phyloP scores from a whole-genome alignment of 257 asterid species.

The Catharanthus roseus region DNA sequence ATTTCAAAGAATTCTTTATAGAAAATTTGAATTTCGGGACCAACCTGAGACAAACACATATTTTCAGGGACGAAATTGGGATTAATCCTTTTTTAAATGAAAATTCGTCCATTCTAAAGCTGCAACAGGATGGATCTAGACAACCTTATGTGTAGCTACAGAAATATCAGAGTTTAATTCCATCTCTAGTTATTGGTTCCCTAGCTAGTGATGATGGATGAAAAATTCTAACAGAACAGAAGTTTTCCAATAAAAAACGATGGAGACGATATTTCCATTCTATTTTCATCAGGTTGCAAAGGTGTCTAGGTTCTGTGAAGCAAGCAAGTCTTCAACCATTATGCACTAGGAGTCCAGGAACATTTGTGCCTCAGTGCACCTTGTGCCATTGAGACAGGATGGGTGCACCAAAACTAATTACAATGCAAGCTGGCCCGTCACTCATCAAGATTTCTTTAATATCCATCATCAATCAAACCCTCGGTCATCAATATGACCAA shows the following conservation, averaged over 20 bases:
- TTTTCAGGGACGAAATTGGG: no score
- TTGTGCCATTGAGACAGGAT: background rate
- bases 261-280: no score
- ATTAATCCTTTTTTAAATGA: no score
- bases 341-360: background rate
- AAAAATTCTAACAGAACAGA: no score
- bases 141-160: background rate
- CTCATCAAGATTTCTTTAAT: background rate
- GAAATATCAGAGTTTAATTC: background rate
- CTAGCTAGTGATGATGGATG: background rate
- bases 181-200: background rate
- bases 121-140: background rate
- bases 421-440: background rate
- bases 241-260: background rate
- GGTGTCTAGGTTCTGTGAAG: background rate
- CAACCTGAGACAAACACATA: no score
- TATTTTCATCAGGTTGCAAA: background rate
- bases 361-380: background rate
- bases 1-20: no score
- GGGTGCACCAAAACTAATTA: background rate
- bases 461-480: background rate
- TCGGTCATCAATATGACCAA: background rate
- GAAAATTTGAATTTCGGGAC: no score
- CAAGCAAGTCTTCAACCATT: background rate
- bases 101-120: background rate